phyloP scores from a whole-genome alignment of 345 rosid species.

The Conringia planisiliqua region DNA sequence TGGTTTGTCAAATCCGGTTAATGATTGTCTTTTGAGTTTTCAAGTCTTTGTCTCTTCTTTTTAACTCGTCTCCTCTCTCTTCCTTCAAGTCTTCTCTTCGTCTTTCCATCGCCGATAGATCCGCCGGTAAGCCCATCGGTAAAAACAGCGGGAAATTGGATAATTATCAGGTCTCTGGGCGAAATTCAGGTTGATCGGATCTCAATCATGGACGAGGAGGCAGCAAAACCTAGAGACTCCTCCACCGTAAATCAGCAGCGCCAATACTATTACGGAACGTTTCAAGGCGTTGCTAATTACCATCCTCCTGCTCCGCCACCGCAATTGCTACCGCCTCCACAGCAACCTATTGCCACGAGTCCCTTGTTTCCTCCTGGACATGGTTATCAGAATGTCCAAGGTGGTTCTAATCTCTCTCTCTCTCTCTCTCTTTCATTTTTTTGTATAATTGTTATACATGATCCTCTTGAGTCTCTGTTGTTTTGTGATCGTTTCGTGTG shows the following conservation, averaged over 20 bases:
- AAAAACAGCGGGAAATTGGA: background rate
- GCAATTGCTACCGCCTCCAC: constrained; percentile 45
- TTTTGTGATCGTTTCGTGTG: background rate
- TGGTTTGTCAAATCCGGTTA: no score
- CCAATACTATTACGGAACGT: constrained; percentile 67
- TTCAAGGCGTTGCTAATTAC: constrained; percentile 85
- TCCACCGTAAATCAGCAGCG: constrained; percentile 23
- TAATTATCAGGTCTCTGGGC: background rate
- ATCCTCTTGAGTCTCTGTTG: background rate
- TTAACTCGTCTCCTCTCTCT: background rate
- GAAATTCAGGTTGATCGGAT: constrained; percentile 1
- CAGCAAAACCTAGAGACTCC: constrained; percentile 34
- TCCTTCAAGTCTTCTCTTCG: background rate
- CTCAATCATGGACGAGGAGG: constrained; percentile 48
- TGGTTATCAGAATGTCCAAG: constrained; percentile 51
- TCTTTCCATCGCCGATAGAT: background rate
- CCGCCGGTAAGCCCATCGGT: background rate
- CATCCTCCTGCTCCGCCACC: constrained; percentile 45
- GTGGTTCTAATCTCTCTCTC: constrained; percentile 36
- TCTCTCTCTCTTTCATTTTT: background rate
- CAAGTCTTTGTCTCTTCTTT: background rate
- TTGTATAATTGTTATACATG: no score
- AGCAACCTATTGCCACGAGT: constrained; percentile 14
- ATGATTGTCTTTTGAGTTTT: no score
- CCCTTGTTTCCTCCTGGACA: constrained; percentile 33